phyloP scores from a whole-genome alignment of 352 stramenopile species.

The Achlya hypogyna region DNA sequence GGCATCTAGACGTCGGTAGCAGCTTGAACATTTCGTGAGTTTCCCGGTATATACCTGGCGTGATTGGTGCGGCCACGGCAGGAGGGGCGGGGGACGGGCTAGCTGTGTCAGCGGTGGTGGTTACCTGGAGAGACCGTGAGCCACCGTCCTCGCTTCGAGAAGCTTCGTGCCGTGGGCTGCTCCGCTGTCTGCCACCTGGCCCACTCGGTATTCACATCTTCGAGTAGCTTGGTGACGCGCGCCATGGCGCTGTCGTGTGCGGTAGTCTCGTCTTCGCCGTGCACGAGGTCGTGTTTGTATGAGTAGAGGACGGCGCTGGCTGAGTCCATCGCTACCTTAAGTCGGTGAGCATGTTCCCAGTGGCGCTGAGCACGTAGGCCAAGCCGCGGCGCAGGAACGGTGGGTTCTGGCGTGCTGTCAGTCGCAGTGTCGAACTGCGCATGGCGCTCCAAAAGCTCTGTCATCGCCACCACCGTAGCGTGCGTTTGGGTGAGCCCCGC shows the following conservation, averaged over 20 bases:
- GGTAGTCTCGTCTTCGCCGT: neutral
- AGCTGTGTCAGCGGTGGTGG: no score
- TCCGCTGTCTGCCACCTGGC: neutral
- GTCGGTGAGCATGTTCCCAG: neutral
- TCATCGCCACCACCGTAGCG: no score
- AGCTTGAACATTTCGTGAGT: no score
- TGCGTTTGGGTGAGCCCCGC: no score
- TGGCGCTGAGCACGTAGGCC: no score
- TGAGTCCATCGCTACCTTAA: neutral
- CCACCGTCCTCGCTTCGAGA: neutral
- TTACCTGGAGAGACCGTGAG: no score
- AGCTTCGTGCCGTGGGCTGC: neutral
- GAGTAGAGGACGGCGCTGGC: conserved; percentile 6
- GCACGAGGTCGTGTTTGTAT: neutral
- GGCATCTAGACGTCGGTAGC: no score
- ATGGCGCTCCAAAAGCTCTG: no score
- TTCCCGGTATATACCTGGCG: no score
- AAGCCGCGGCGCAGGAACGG: neutral
- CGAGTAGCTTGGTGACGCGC: neutral
- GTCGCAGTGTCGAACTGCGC: no score
- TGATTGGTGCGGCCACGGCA: no score
- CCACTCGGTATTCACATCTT: neutral
- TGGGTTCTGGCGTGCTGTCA: neutral
- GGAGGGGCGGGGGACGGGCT: no score
- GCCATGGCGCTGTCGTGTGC: neutral